Base-by-base conservation (phyloP, 1,284 basidiomycete genomes). In the Trametes pubescens region DNA sequence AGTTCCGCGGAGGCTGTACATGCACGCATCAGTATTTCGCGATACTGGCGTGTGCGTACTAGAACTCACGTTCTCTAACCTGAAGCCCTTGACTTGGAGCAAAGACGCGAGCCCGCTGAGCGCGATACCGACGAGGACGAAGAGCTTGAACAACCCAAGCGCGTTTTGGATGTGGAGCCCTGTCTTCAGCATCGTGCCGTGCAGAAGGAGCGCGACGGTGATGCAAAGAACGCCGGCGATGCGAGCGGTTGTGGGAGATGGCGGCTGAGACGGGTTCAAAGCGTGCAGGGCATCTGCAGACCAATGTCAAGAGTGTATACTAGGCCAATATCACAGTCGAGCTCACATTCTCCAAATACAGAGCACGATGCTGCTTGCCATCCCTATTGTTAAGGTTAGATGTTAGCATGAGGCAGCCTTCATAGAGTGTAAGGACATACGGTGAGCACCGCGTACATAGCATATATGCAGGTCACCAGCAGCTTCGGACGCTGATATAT, bases 131-230 rank as follows among this genome's bases (percentile, higher is more conserved):
- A 81, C 69, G n/a, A 93, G 79, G 26, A 89, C 79, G 32, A 85
- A 51, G 22, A 92, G 74, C 69, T 92, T 92, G 76, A 89, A 84
- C 37, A 82, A 67, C n/a, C 88, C 90, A 0, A 93, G 80, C 0
- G 76, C 69, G 69, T 93, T 91, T 72, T 91, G 89, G 11, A 93
- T 75, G 7, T 81, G 83, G 0, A 93, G 67, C 1, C 91, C 91
- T 74, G 81, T 83, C 47, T 82, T 81, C 34, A 86, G 76, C 51
- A 81, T 78, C 1, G 77, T 81, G 3, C 87, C 86, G 65, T 93
- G 91, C 2, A 89, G 76, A 24, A 87, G 26, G 58, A 88, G 78
- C 52, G 84, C 81, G 66, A 85, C 85, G 0, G 87, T 86, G 38
- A 86, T 75, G 70, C 87, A 87, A 6, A 78, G 70, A 49, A 90